Evolutionary conservation across 1,284 basidiomycete genomes (phyloP).

Genomic region (Stereum hirsutum): DNA sequence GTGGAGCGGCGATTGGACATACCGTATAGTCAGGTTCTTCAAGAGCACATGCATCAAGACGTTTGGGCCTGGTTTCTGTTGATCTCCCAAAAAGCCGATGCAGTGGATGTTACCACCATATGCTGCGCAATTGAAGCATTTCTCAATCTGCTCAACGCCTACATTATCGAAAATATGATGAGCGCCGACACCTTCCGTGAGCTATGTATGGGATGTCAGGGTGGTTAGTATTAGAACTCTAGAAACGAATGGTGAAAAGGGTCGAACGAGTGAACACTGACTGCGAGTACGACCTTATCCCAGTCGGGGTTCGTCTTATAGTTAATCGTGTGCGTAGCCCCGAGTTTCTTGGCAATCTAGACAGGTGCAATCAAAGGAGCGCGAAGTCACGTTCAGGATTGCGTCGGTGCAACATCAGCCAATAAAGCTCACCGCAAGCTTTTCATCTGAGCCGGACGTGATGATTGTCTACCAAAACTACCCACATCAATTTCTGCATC

Average conservation of each 20-base stretch:
- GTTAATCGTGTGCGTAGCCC: constrained; percentile 46
- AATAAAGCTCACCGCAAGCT: constrained; percentile 35
- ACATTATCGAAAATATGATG: constrained; percentile 35
- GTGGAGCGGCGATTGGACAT: background rate
- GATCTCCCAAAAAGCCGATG: constrained; percentile 28
- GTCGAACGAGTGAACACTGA: background rate
- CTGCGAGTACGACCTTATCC: constrained; percentile 24
- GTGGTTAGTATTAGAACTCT: too few relatives aligned
- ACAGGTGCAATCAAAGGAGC: constrained; percentile 13
- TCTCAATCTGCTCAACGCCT: constrained; percentile 29
- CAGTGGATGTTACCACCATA: constrained; percentile 27
- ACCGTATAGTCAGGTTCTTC: background rate
- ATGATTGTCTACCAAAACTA: constrained; percentile 34
- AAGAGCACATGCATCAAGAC: constrained; percentile 1
- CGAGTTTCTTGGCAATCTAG: constrained; percentile 33
- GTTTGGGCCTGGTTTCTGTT: background rate
- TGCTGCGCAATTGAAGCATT: constrained; percentile 25
- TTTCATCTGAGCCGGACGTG: constrained; percentile 54
- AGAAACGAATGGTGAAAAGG: background rate
- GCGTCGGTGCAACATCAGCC: too few relatives aligned
- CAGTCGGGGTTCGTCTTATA: constrained; percentile 39
- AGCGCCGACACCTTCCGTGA: constrained; percentile 29
- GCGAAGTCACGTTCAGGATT: too few relatives aligned
- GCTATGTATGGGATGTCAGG: background rate
- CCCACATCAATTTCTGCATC: too few relatives aligned